Conservation (phyloP, 805 yeast genomes). For the Ogataea kodamae region DNA sequence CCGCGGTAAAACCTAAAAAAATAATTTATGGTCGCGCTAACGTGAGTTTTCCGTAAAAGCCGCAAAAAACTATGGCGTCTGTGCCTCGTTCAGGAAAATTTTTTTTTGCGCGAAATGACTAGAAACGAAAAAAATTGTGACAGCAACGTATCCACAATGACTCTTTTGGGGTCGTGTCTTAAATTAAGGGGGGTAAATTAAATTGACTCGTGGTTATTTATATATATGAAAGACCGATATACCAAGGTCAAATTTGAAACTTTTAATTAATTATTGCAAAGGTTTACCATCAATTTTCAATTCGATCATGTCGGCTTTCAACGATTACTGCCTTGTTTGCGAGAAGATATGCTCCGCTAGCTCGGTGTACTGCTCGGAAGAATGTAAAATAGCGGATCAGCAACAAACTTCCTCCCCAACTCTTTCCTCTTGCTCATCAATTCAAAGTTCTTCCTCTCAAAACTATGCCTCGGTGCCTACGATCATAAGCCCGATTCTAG, state of each 20-base stretch:
- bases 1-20: conserved; percentile 1
- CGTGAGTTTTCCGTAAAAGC: conserved; percentile 1
- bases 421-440: conserved; percentile 21
- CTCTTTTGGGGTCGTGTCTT: conserved; percentile 8
- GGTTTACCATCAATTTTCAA: conserved; percentile 2
- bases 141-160: conserved; percentile 9
- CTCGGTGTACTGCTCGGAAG: conserved; percentile 34
- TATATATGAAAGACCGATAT: conserved; percentile 11
- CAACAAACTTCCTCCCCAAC: conserved; percentile 24
- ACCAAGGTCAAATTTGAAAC: conserved; percentile 1
- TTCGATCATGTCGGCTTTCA: conserved; percentile 38
- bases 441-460: conserved; percentile 14
- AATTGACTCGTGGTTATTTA: conserved; percentile 2
- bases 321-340: conserved; percentile 37
- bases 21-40: conserved; percentile 7
- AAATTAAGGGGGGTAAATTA: conserved; percentile 4
- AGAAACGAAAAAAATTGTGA: conserved; percentile 6
- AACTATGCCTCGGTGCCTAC: conserved; percentile 12
- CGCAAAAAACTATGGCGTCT: conserved; percentile 4
- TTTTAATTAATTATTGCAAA: no score
- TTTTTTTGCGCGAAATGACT: conserved; percentile 2
- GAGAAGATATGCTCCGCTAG: conserved; percentile 32
- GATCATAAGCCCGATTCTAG: conserved; percentile 30
- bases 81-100: conserved; percentile 5
- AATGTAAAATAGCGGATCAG: conserved; percentile 28